Evolutionary conservation across 352 stramenopile genomes (phyloP).

Genomic region (Pythium folliculosum): DNA sequence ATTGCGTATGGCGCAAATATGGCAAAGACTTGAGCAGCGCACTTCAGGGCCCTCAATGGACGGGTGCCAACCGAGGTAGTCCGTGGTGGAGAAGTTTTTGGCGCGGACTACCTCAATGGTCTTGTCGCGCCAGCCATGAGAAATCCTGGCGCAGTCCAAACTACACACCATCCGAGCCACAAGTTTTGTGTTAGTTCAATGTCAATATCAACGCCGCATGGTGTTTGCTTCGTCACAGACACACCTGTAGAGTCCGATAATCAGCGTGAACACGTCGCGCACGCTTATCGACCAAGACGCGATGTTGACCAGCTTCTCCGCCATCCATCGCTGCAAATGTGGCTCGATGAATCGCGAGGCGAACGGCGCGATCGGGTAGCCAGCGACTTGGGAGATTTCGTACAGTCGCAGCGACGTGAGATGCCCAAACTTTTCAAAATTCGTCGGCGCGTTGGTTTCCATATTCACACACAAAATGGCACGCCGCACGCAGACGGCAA

Average conservation of each 20-base stretch:
- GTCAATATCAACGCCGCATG: neutral
- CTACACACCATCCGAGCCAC: constrained; percentile 24
- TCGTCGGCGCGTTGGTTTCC: constrained; percentile 58
- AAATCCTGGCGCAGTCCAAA: constrained; percentile 63
- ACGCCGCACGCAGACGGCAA: constrained; percentile 56
- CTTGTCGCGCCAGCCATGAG: constrained; percentile 56
- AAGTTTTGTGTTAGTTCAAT: neutral
- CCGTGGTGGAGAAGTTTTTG: constrained; percentile 68
- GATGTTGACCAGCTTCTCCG: constrained; percentile 59
- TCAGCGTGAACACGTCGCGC: constrained; percentile 73
- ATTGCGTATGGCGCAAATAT: constrained; percentile 76
- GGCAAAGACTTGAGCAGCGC: constrained; percentile 71
- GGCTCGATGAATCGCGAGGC: constrained; percentile 76
- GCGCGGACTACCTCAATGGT: constrained; percentile 54
- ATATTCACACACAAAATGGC: constrained; percentile 74
- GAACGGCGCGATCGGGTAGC: constrained; percentile 82
- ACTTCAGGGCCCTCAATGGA: constrained; percentile 72
- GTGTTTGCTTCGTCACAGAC: neutral
- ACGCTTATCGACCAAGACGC: constrained; percentile 57
- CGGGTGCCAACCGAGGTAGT: constrained; percentile 84
- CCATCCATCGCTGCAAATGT: constrained; percentile 69
- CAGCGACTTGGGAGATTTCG: constrained; percentile 78
- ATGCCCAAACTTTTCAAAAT: constrained; percentile 83
- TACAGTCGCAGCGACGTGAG: constrained; percentile 64
- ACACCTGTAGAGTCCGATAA: constrained; percentile 80